Percentiles rank a stretch among this genome's conserved stretches.
Conservation (phyloP, 2,329 filamentous ascomycete genomes). For the Dactylonectria estremocensis region DNA sequence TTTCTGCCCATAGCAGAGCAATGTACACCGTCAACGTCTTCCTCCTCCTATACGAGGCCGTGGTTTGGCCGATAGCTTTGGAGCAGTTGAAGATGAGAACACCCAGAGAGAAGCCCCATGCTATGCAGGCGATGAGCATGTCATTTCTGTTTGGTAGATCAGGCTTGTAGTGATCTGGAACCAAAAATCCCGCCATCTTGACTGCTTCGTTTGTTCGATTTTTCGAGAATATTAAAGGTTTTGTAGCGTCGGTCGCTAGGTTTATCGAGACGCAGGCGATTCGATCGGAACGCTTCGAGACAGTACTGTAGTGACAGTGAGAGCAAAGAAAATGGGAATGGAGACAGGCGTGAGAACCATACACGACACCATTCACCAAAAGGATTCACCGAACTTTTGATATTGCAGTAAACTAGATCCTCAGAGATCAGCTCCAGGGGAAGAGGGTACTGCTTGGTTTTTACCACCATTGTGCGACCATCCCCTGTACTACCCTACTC, state of each 20-base stretch:
- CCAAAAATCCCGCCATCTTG: constrained; percentile 44
- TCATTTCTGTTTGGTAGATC: constrained; percentile 40
- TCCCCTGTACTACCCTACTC: not conserved
- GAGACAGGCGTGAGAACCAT: too few relatives aligned
- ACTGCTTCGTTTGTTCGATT: not conserved
- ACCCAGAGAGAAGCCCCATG: constrained; percentile 47
- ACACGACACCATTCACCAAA: not conserved
- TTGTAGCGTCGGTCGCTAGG: not conserved
- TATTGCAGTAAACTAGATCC: not conserved
- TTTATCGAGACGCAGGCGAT: not conserved
- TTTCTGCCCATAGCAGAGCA: constrained; percentile 41
- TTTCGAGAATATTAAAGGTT: not conserved
- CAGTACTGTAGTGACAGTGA: too few relatives aligned
- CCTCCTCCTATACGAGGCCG: constrained; percentile 32
- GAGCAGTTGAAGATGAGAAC: constrained; percentile 44
- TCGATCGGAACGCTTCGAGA: not conserved
- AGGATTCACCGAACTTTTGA: not conserved
- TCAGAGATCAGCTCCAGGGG: too few relatives aligned
- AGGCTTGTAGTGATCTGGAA: constrained; percentile 38
- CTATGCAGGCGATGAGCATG: constrained; percentile 48
- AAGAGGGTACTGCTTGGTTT: not conserved
- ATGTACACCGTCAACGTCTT: constrained; percentile 45
- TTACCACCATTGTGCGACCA: not conserved
- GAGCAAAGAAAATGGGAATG: too few relatives aligned
- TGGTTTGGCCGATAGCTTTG: constrained; percentile 43